Percentiles rank a stretch among this genome's conserved stretches.
Evolutionary conservation across 2,329 filamentous ascomycete genomes (phyloP).

Genomic region (Alternaria brassicae): DNA sequence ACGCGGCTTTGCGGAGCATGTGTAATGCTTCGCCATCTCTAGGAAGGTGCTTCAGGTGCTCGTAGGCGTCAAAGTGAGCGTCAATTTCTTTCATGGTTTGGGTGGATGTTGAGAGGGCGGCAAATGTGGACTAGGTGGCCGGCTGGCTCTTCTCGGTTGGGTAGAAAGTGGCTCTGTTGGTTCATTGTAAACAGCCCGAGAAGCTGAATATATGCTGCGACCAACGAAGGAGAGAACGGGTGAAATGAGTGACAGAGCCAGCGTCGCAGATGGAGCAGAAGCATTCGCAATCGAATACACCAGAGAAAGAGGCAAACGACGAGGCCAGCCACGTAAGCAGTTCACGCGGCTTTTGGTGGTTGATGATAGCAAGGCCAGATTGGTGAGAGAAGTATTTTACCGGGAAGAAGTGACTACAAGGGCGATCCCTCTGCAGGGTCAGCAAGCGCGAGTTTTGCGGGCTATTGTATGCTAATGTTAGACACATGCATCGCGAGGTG

Average conservation of each 20-base stretch:
- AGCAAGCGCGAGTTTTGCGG: constrained; percentile 20
- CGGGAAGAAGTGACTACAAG: constrained; percentile 5
- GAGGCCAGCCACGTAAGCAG: constrained; percentile 36
- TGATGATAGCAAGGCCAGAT: constrained; percentile 18
- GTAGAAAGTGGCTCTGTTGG: background rate
- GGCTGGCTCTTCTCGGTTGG: background rate
- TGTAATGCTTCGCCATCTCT: constrained; percentile 57
- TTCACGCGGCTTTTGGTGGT: constrained; percentile 31
- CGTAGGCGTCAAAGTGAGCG: constrained; percentile 58
- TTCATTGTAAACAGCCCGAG: background rate
- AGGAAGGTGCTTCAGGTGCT: constrained; percentile 57
- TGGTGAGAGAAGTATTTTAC: constrained; percentile 5
- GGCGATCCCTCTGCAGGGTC: constrained; percentile 22
- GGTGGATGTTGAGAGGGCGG: background rate
- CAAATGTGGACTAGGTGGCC: background rate
- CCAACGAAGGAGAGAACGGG: constrained; percentile 1
- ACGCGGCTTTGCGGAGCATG: constrained; percentile 80
- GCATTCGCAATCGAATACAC: constrained; percentile 9
- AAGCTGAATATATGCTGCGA: background rate
- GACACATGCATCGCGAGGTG: constrained; percentile 16
- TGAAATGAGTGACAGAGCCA: constrained; percentile 10
- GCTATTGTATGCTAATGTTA: background rate
- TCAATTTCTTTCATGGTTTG: constrained; percentile 54
- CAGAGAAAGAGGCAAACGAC: constrained; percentile 21
- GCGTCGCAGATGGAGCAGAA: constrained; percentile 1